Base-by-base conservation (phyloP, 495 filamentous ascomycete genomes). In the Penicillium robsamsonii region DNA sequence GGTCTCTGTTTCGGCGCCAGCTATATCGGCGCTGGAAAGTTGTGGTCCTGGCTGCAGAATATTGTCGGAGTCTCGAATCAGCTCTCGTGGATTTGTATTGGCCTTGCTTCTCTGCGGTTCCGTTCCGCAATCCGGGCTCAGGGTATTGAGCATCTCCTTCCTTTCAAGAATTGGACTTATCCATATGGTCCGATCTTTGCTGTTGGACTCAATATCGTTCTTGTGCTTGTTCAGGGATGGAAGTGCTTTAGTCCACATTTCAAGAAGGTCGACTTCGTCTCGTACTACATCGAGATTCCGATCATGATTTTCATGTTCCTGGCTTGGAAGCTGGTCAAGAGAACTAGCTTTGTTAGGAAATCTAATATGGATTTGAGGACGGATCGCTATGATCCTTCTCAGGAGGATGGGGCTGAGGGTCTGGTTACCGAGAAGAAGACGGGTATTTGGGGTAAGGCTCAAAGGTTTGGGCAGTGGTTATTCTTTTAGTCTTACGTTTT, bases 51-150 rank as follows among this genome's bases (percentile, higher is more conserved):
- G 81, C 62, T 84, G 30, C 81, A 83, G 56, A 81, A 81, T 46
- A 76, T 86, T 50, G 83, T 85, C 41, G 83, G 82, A 12, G 83
- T 86, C 12, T 84, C 82, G 0, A 86, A 85, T 59, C 83, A 85
- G 65, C 67, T 86, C 5, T 80, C 80, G 35, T 86, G 83, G 83
- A 75, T 81, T 56, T 75, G 76, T 50, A 86, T 86, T 54, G 72
- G 79, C 20, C 64, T 85, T 42, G 79, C 82, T 5, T 84, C 81
- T 4, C 69, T 86, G 37, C 79, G 83, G 30, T 86, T 86, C 71
- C 79, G 83, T 22, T 62, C 72, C 13, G 83, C 73, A 12, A 67
- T 87, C 47, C 74, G 73, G 48, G 63, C 58, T 7, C 83, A 85
- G 55, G 75, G 75, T 17, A 79, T 83, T 41, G 78, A 80, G 40